Evolutionary conservation across 345 rosid genomes (phyloP), one percentile per base, ranked within the genome.

Genomic region (Eucalyptus marginata): DNA sequence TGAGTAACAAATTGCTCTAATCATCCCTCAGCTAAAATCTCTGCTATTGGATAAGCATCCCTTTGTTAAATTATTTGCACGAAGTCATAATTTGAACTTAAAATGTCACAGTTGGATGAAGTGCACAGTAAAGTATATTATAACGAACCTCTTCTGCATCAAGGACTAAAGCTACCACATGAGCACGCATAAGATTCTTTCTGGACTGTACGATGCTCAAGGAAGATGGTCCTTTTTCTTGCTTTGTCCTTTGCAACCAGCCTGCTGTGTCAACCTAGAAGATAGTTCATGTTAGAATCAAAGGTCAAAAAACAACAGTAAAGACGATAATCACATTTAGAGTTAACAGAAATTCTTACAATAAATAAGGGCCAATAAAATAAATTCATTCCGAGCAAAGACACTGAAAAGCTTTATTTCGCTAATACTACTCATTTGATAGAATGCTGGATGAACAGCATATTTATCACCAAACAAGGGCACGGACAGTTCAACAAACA

Each of bases 191-290:
- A 89, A 97, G 94, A 93, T 93, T 97, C 94, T 95, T 97, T 93
- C 98, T 95, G 31, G 99, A 98, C 90, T 98, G 99, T 96, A 98
- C 91, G 24, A 98, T 89, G 90, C 99, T 96, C 92, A 98, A 92
- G 66, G 99, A 98, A 54, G 97, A 93, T 46, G 99, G 98, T 89
- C 99, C 99, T 94, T 98, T 98, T 91, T 97, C 95, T 85, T 93
- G 88, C 85, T 94, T 97, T 86, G 95, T 93, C 89, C 99, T 95
- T 90, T 97, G 97, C 93, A 98, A 92, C 99, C 99, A 98, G 44
- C 99, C 99, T 87, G 99, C 99, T 84, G 99, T 98, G 50, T 97
- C 99, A 89, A 96, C 99, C 99, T 96, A 93, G 88, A 86, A 25
- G 83, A 58, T 81, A 68, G 88, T 56, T 87, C 89, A 58, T 31